A percentile compares a stretch with the other conserved stretches of the same genome.
Conservation (phyloP, 495 filamentous ascomycete genomes). For the Thozetella sp. region DNA sequence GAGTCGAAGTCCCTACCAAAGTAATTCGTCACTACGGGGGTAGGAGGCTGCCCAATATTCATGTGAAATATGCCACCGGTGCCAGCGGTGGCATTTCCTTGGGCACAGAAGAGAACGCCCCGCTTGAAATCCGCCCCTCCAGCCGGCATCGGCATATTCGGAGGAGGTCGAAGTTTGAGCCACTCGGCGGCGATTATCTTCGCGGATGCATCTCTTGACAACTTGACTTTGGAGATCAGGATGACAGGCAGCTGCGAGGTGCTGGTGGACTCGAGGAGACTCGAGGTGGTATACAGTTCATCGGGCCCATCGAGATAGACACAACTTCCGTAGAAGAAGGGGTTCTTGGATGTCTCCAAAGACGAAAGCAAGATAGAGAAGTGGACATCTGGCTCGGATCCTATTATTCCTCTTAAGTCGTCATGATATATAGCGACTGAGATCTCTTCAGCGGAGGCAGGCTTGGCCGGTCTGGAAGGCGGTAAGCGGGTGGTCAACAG, state of each 20-base stretch:
- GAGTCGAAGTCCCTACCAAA: constrained; percentile 47
- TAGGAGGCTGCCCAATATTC: constrained; percentile 32
- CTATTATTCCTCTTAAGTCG: constrained; percentile 15
- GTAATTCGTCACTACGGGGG: constrained; percentile 40
- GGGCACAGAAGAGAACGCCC: constrained; percentile 50
- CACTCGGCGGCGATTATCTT: constrained; percentile 33
- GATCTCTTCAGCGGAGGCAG: constrained; percentile 1
- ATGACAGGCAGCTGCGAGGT: constrained; percentile 38
- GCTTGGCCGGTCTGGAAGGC: background rate
- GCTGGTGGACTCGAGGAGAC: constrained; percentile 39
- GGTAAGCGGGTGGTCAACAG: background rate
- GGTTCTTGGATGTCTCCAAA: constrained; percentile 29
- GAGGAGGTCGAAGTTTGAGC: constrained; percentile 43
- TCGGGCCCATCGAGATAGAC: constrained; percentile 39
- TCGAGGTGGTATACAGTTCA: constrained; percentile 62
- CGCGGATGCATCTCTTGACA: constrained; percentile 18
- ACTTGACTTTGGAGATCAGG: constrained; percentile 39
- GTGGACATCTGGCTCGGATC: constrained; percentile 5
- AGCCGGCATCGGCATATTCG: constrained; percentile 55
- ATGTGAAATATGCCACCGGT: constrained; percentile 55
- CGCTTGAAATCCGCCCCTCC: constrained; percentile 34
- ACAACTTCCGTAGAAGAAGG: constrained; percentile 64
- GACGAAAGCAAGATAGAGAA: constrained; percentile 41
- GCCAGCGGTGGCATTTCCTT: constrained; percentile 40
- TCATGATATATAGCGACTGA: constrained; percentile 22